Evolutionary conservation across 495 filamentous ascomycete species (phyloP).

Genomic region (Xylaria venustula): DNA sequence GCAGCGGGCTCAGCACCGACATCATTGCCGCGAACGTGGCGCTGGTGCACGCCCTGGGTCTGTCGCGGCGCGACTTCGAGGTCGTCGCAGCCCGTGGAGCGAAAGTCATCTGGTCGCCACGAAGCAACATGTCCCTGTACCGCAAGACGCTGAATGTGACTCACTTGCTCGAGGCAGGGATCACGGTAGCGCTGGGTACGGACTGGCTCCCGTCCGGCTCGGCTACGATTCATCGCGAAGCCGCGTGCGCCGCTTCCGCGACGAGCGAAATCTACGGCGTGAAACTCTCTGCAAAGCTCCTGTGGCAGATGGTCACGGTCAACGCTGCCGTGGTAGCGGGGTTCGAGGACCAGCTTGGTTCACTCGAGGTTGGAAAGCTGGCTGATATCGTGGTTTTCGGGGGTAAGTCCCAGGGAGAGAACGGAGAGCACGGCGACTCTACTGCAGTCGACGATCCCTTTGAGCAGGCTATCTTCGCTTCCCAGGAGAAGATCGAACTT

Average conservation of each 20-base stretch:
- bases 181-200: slow-evolving; percentile 20
- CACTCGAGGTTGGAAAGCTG: slow-evolving; percentile 8
- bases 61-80: slow-evolving; percentile 10
- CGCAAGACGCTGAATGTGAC: slow-evolving; percentile 19
- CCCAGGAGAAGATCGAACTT: slow-evolving; percentile 11
- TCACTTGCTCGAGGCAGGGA: slow-evolving; percentile 12
- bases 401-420: neutral
- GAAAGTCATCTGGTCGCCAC: slow-evolving; percentile 19
- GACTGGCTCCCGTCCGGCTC: slow-evolving; percentile 22
- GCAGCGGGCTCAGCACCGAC: slow-evolving; percentile 18
- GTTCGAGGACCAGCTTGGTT: slow-evolving; percentile 11
- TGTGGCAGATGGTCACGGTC: slow-evolving; percentile 19
- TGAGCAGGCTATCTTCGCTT: slow-evolving; percentile 12
- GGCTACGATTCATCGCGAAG: slow-evolving; percentile 17
- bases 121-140: slow-evolving; percentile 20
- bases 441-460: neutral
- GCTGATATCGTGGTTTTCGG: slow-evolving; percentile 11
- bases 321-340: slow-evolving; percentile 15
- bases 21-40: slow-evolving; percentile 18
- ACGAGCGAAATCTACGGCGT: slow-evolving; percentile 1
- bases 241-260: slow-evolving; percentile 9
- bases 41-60: slow-evolving; percentile 16
- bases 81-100: slow-evolving; percentile 9
- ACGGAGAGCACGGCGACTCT: neutral
- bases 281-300: neutral